A percentile compares a stretch with the other conserved stretches of the same genome.
These are phyloP conservation scores for Diutina rugosa DNA, from an alignment of 1,139 yeast genomes.

Conservation along the genomic window DNA sequence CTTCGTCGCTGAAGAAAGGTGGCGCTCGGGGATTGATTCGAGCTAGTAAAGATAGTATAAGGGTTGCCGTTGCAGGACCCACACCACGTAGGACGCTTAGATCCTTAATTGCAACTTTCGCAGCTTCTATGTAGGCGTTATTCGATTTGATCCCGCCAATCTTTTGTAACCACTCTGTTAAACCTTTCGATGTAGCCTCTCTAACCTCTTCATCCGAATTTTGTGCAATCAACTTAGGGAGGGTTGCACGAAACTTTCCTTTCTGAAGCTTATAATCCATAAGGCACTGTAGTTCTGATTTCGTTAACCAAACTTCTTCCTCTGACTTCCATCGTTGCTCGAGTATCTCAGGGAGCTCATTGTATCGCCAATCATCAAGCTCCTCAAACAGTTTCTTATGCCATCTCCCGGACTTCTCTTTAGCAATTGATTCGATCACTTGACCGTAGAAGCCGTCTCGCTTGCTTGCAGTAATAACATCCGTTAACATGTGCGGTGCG, in stretches of 20 bases:
- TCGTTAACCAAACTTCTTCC: constrained; percentile 15
- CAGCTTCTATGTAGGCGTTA: constrained; percentile 8
- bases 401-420: background rate
- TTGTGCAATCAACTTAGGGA: constrained; percentile 27
- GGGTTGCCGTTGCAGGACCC: constrained; percentile 40
- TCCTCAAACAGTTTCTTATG: constrained; percentile 10
- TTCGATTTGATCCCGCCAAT: constrained; percentile 3
- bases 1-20: constrained; percentile 39
- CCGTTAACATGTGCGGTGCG: background rate
- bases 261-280: constrained; percentile 40
- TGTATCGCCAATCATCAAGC: constrained; percentile 23
- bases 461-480: background rate
- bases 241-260: constrained; percentile 33
- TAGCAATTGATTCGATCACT: background rate
- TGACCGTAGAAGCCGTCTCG: background rate
- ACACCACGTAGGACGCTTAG: constrained; percentile 29
- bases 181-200: constrained; percentile 17
- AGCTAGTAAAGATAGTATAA: constrained; percentile 22
- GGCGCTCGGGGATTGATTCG: constrained; percentile 17
- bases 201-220: constrained; percentile 18
- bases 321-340: constrained; percentile 9
- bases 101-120: constrained; percentile 15
- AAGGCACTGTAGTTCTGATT: constrained; percentile 23
- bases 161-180: constrained; percentile 11
- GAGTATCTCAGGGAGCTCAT: constrained; percentile 15